Conservation (phyloP, 257 asterid genomes). For the Rauvolfia tetraphylla region DNA sequence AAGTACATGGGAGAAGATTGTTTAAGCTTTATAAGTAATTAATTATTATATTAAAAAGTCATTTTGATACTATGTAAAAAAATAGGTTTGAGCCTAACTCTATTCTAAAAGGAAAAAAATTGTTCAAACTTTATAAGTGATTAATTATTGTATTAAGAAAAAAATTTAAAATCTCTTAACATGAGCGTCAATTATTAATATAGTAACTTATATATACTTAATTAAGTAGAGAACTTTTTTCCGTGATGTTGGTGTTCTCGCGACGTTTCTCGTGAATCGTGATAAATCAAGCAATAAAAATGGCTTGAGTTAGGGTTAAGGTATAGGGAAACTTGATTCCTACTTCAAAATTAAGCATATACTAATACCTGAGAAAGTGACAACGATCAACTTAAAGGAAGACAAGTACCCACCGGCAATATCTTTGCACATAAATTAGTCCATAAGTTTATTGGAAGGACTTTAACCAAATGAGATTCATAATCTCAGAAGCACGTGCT, state of each 20-base stretch:
- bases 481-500: slow-evolving; percentile 2
- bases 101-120: too few relatives aligned
- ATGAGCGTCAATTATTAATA: too few relatives aligned
- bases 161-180: too few relatives aligned
- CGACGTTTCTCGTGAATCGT: background rate
- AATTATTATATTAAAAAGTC: too few relatives aligned
- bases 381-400: slow-evolving; percentile 16
- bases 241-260: too few relatives aligned
- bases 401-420: slow-evolving; percentile 5
- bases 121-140: too few relatives aligned
- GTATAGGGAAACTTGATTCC: slow-evolving; percentile 30
- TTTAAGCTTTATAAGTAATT: too few relatives aligned
- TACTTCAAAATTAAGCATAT: slow-evolving; percentile 16
- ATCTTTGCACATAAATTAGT: background rate
- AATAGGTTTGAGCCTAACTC: too few relatives aligned
- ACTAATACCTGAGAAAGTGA: slow-evolving; percentile 12
- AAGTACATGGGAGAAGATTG: too few relatives aligned
- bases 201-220: background rate
- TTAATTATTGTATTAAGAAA: too few relatives aligned
- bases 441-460: background rate
- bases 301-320: slow-evolving; percentile 25
- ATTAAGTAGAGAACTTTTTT: background rate
- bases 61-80: too few relatives aligned
- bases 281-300: background rate
- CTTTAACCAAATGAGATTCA: background rate